Base-by-base conservation (phyloP, 2,329 filamentous ascomycete genomes). In the Penicillium thymicola region DNA sequence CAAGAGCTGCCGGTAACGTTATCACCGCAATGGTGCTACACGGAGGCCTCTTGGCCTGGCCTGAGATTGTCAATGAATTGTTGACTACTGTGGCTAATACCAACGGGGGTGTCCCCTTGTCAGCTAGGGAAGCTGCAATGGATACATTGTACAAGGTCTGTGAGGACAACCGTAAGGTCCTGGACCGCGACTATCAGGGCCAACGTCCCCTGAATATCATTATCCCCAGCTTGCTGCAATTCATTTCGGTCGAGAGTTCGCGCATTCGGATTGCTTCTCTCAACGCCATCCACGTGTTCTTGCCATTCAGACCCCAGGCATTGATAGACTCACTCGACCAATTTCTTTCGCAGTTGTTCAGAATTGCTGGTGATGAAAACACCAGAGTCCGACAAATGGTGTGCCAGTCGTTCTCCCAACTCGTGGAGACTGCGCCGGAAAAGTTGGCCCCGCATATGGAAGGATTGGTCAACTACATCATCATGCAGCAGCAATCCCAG, bases 61-160 rank as follows among this genome's bases (percentile, higher is more conserved):
- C 94, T 11, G 89, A 96, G 70, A 80, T 97, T 58, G 81, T 99
- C 34, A 87, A 91, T 47, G 89, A 96, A 65, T 81, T 99, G 21
- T 77, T 97, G 63, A 81, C 85, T 54, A 82, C 96, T 74, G 85
- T 96, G 59, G 83, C 84, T 63, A 95, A 96, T 73, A 77, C 85
- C 54, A 80, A 79, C 44, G 88, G 89, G 40, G 85, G 88, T 60
- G 79, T 86, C 23, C 79, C 90, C 7, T 78, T 82, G 42, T 84
- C 90, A 69, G 87, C 88, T 13, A 92, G 97, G 71, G 93, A 99
- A 73, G 92, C 92, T 59, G 92, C 91, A 65, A 96, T 97, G 89
- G 86, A 89, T 47, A 92, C 94, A 46, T 81, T 99, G 74, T 81
- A 89, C 72, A 97, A 97, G 80, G 92, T 99, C 59, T 99, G 94